phyloP scores from a whole-genome alignment of 2,329 filamentous ascomycete genomes.

The Amauroascus verrucosus region DNA sequence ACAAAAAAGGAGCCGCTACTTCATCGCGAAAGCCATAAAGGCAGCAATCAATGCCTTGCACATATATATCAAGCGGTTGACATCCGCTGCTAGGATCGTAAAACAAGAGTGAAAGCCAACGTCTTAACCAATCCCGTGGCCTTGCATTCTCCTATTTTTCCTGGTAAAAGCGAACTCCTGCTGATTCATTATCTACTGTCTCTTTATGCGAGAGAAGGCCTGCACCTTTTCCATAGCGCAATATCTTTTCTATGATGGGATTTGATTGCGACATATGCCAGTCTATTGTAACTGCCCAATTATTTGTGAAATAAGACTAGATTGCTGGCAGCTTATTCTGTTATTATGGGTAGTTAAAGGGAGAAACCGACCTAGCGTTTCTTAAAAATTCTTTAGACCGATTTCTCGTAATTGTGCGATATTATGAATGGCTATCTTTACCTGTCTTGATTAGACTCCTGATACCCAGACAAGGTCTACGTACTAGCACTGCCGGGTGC shows the following conservation, averaged over 20 bases:
- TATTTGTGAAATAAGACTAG: background rate
- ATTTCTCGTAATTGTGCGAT: background rate
- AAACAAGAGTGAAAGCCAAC: background rate
- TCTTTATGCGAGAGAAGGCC: background rate
- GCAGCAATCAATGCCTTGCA: background rate
- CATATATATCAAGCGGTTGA: background rate
- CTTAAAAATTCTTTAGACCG: background rate
- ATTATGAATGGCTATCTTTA: background rate
- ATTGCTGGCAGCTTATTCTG: background rate
- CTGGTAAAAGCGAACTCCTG: background rate
- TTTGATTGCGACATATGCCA: background rate
- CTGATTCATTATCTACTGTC: too few species aligned
- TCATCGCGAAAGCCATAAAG: background rate
- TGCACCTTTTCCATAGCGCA: background rate
- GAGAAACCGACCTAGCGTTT: background rate
- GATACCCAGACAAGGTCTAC: too few species aligned
- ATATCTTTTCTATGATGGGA: background rate
- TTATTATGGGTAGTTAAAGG: background rate
- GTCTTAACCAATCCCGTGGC: background rate
- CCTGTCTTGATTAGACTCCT: background rate
- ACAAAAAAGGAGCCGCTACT: background rate
- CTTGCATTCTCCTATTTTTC: background rate
- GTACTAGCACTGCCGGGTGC: too few species aligned
- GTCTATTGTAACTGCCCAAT: background rate
- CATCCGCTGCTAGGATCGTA: background rate